A percentile compares a stretch with the other conserved stretches of the same genome.
These are phyloP conservation scores for Bullera alba DNA, from an alignment of 768 basidiomycete species.

Conservation along the genomic window DNA sequence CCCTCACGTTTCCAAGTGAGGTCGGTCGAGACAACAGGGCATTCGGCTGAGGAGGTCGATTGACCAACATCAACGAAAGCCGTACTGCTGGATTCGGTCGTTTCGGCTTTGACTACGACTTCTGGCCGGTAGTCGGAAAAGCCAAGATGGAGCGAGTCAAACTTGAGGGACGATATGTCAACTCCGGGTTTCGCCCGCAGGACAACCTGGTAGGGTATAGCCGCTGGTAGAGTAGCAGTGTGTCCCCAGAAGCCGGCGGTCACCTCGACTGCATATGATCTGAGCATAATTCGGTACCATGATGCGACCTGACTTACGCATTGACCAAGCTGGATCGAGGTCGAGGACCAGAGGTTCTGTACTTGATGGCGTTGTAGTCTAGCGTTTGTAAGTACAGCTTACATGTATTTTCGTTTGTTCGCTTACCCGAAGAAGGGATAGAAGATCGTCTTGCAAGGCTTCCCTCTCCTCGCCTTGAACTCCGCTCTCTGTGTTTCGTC, in stretches of 20 bases:
- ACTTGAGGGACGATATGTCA: constrained; percentile 56
- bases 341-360: constrained; percentile 58
- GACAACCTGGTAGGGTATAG: constrained; percentile 67
- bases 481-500: constrained; percentile 11
- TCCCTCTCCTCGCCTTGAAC: constrained; percentile 28
- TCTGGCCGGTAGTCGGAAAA: constrained; percentile 55
- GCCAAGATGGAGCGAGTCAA: constrained; percentile 57
- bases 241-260: constrained; percentile 65
- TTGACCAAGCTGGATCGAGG: constrained; percentile 34
- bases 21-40: not conserved
- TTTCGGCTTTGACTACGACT: constrained; percentile 52
- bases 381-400: constrained; percentile 2
- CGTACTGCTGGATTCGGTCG: constrained; percentile 20
- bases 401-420: no score
- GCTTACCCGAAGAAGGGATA: constrained; percentile 64
- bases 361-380: constrained; percentile 66
- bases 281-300: constrained; percentile 52
- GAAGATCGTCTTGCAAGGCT: constrained; percentile 61
- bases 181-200: constrained; percentile 54
- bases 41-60: not conserved
- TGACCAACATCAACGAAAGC: constrained; percentile 47
- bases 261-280: constrained; percentile 63
- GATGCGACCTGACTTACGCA: constrained; percentile 9
- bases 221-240: constrained; percentile 57
- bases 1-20: not conserved